A percentile compares a stretch with the other conserved stretches of the same genome.
These are phyloP conservation scores for Trypanosoma melophagium DNA, from an alignment of 208 protist species.

Conservation along the genomic window DNA sequence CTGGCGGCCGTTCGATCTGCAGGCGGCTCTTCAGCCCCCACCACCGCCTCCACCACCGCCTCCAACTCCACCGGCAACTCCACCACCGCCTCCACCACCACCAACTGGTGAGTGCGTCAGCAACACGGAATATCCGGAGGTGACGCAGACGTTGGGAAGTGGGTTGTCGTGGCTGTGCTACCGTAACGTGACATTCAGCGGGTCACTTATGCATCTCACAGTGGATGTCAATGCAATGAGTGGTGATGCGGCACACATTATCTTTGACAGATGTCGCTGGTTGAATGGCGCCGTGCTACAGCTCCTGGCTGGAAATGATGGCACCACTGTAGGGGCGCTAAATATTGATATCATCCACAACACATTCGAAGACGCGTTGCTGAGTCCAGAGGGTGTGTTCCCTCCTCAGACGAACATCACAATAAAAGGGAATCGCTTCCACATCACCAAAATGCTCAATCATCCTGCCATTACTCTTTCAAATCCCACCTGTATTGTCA, in stretches of 20 bases:
- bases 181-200: slow-evolving; percentile 20
- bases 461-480: neutral
- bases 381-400: slow-evolving; percentile 7
- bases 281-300: slow-evolving; percentile 4
- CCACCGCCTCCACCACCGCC: neutral
- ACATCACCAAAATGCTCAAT: slow-evolving; percentile 2
- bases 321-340: neutral
- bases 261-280: slow-evolving; percentile 19
- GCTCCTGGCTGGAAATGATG: neutral
- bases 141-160: neutral
- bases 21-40: slow-evolving; percentile 7
- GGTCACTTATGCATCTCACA: slow-evolving; percentile 8
- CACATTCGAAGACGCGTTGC: slow-evolving; percentile 16
- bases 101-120: slow-evolving; percentile 6
- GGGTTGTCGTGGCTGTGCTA: slow-evolving; percentile 20
- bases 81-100: slow-evolving; percentile 6
- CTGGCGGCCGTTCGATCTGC: neutral
- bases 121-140: slow-evolving; percentile 14
- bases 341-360: slow-evolving; percentile 7
- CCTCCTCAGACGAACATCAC: slow-evolving; percentile 19
- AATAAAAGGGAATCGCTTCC: slow-evolving; percentile 12
- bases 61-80: neutral
- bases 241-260: slow-evolving; percentile 9
- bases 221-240: slow-evolving; percentile 15
- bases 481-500: slow-evolving; percentile 1